Evolutionary conservation across 306 rosid species (phyloP), one percentile per base, ranked within the genome.

Genomic region (Lagenaria siceraria): DNA sequence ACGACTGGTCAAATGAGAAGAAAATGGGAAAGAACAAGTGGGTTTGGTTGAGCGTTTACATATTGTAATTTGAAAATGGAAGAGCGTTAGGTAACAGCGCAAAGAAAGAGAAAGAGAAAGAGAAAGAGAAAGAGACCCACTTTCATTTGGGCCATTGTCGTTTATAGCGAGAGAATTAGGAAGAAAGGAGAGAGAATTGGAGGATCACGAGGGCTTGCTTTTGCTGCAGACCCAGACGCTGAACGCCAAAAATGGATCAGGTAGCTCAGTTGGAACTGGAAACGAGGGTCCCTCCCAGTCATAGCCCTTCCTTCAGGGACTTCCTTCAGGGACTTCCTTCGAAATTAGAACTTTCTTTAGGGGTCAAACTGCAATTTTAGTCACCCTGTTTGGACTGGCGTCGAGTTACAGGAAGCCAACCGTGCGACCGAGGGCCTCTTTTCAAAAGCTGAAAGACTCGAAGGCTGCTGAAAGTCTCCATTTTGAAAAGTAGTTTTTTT

Each of bases 181-280:
- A 29, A 29, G 33, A 29, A 29, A 29, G 33, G 78, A 36, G 51
- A 27, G 56, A 27, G 55, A 38, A 75, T 74, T 75, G 58, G 68
- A 24, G 36, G 40, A 74, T 84, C 89, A 86, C 87, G 84, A 82
- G 85, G 79, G 21, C 8, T 51, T 51, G 52, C 52, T 13, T 46
- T 46, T 77, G 38, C 69, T 54, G 80, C 76, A 77, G 63, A 40
- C 7, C 24, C 56, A 31, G 65, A 51, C 35, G 43, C 33, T 70
- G 25, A 1, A 33, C 9, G 66, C 31, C 22, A 19, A 75, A 75
- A 54, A 22, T 53, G 78, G 62, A 19, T 54, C 65, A 40, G 52
- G 75, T 69, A 69, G 55, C 55, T 69, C 75, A 43, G 21, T 69
- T 69, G 0, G 2, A 17, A 46, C 52, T 46, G 74, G 24, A 40